A percentile compares a stretch with the other conserved stretches of the same genome.
Evolutionary conservation across 805 yeast species (phyloP).

Genomic region (Kluyveromyces siamensis): DNA sequence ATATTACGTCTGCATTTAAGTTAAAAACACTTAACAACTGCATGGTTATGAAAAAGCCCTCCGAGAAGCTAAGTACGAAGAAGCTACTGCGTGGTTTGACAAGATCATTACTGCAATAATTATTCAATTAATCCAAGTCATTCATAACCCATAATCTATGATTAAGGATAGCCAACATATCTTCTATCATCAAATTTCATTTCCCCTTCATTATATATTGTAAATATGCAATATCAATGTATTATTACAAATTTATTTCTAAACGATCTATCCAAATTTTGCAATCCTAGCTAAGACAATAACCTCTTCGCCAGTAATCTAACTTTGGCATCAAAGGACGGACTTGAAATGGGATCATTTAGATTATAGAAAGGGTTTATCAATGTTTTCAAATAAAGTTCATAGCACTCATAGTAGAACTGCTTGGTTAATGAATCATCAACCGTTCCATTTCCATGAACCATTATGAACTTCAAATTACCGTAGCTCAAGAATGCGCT

Average conservation of each 20-base stretch:
- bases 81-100: conserved; percentile 17
- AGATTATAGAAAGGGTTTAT: conserved; percentile 80
- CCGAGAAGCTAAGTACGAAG: neutral
- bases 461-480: conserved; percentile 68
- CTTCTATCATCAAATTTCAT: neutral
- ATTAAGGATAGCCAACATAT: too few species aligned
- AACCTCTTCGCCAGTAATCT: conserved; percentile 53
- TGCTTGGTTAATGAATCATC: conserved; percentile 71
- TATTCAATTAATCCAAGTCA: neutral
- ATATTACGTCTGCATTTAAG: neutral
- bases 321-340: conserved; percentile 68
- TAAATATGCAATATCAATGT: neutral
- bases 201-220: neutral
- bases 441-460: conserved; percentile 33
- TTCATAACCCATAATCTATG: neutral
- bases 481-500: conserved; percentile 86
- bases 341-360: conserved; percentile 65
- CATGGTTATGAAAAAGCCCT: neutral
- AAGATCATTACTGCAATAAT: conserved; percentile 11
- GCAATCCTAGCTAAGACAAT: neutral
- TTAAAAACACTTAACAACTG: neutral
- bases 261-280: neutral
- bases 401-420: conserved; percentile 79
- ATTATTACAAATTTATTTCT: neutral
- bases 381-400: conserved; percentile 74